These are phyloP conservation scores for Fraxinus floribunda DNA, from an alignment of 305 asterid genomes.

Conservation along the genomic window DNA sequence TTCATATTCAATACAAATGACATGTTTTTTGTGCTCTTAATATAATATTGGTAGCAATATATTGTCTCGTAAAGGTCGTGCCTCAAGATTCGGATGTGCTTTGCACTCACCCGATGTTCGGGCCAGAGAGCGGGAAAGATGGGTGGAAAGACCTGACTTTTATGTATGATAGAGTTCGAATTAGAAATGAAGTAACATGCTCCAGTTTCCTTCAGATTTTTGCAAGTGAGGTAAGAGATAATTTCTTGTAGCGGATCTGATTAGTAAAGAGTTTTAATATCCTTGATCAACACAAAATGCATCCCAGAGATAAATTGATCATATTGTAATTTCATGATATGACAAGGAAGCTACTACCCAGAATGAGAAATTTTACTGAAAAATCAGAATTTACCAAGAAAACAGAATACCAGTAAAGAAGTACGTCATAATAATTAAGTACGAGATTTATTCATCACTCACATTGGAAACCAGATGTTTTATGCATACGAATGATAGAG, in stretches of 20 bases:
- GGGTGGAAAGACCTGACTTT: conserved; percentile 74
- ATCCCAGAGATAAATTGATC: neutral
- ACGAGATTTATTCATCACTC: neutral
- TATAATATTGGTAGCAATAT: neutral
- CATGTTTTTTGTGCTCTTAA: neutral
- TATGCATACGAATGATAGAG: neutral
- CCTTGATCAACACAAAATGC: neutral
- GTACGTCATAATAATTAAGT: neutral
- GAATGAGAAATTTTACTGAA: neutral
- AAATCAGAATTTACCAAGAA: neutral
- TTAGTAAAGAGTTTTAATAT: neutral
- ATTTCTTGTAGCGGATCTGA: neutral
- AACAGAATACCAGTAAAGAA: neutral
- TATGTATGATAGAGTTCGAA: conserved; percentile 69
- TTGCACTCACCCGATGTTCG: conserved; percentile 97
- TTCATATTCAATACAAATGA: neutral
- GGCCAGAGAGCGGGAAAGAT: conserved; percentile 82
- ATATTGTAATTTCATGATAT: neutral
- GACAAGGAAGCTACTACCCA: neutral
- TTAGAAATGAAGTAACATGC: conserved; percentile 54
- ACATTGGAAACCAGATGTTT: neutral
- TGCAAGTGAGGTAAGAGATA: conserved; percentile 55
- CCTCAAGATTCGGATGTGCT: conserved; percentile 71
- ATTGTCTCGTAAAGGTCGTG: conserved; percentile 44
- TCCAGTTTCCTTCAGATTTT: conserved; percentile 67